Conservation (phyloP, 2,329 filamentous ascomycete genomes). For the Ophiostoma sp. region DNA sequence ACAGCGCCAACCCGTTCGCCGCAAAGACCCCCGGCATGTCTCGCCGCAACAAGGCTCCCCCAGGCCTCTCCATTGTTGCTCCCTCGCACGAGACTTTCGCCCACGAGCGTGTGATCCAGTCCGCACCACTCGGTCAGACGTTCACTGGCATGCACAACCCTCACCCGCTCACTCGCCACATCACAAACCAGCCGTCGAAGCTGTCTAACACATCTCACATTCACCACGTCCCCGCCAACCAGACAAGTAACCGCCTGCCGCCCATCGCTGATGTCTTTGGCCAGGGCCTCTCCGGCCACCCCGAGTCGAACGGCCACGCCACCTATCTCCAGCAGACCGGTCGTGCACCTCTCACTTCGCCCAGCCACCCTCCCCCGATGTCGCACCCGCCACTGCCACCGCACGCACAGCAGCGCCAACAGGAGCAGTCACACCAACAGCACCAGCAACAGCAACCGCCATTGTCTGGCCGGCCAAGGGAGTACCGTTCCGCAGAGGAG, state of each 20-base stretch:
- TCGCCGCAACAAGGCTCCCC: conserved; percentile 75
- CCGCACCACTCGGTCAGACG: conserved; percentile 88
- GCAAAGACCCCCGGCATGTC: conserved; percentile 74
- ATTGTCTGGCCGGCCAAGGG: conserved; percentile 66
- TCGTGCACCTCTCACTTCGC: conserved; percentile 72
- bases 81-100: conserved; percentile 91
- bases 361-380: conserved; percentile 65
- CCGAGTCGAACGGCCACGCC: conserved; percentile 53
- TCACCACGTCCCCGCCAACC: conserved; percentile 81
- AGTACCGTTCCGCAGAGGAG: conserved; percentile 95
- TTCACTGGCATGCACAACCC: conserved; percentile 88
- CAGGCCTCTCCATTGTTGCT: conserved; percentile 90
- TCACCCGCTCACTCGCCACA: conserved; percentile 72
- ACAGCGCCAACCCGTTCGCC: conserved; percentile 49
- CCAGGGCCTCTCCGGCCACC: conserved; percentile 67
- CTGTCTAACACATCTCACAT: conserved; percentile 85
- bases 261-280: conserved; percentile 95
- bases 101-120: conserved; percentile 93
- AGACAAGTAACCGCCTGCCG: conserved; percentile 88
- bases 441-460: conserved; percentile 47
- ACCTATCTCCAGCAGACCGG: conserved; percentile 65
- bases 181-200: conserved; percentile 78
- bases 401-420: conserved; percentile 17
- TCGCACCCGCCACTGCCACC: conserved; percentile 26
- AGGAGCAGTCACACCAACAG: conserved; percentile 38